Evolutionary conservation across 805 yeast species (phyloP).

Genomic region (Kregervanrija pseudodelftensis): DNA sequence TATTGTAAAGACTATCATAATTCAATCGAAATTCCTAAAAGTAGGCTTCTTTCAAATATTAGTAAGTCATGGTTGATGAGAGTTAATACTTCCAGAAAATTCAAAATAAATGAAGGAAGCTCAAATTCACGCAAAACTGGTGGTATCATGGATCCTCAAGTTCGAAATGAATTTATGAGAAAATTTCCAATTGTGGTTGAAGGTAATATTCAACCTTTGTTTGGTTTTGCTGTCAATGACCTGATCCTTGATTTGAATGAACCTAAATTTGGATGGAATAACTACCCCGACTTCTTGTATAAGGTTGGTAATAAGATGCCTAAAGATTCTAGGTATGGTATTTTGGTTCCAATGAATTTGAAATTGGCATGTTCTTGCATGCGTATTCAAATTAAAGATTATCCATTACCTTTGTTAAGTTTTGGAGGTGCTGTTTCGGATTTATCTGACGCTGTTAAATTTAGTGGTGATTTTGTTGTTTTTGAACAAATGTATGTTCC

Average conservation of each 20-base stretch:
- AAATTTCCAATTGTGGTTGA: conserved; percentile 23
- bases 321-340: conserved; percentile 42
- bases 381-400: conserved; percentile 44
- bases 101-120: conserved; percentile 4
- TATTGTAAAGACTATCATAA: conserved; percentile 18
- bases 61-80: conserved; percentile 28
- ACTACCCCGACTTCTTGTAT: conserved; percentile 37
- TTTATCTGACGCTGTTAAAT: conserved; percentile 24
- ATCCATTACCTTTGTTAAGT: conserved; percentile 49
- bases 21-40: conserved; percentile 20
- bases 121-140: not conserved
- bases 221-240: conserved; percentile 43
- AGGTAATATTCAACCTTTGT: conserved; percentile 41
- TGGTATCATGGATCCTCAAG: conserved; percentile 22
- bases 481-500: conserved; percentile 58
- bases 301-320: conserved; percentile 48
- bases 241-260: conserved; percentile 40
- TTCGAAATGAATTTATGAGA: conserved; percentile 18
- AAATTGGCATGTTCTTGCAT: conserved; percentile 37
- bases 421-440: conserved; percentile 42
- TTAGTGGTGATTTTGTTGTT: conserved; percentile 45
- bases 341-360: conserved; percentile 43
- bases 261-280: conserved; percentile 45
- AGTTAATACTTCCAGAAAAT: conserved; percentile 9
- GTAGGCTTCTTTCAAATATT: conserved; percentile 21